Conservation (phyloP, 148 eudicot genomes). For the Limonium bicolor region DNA sequence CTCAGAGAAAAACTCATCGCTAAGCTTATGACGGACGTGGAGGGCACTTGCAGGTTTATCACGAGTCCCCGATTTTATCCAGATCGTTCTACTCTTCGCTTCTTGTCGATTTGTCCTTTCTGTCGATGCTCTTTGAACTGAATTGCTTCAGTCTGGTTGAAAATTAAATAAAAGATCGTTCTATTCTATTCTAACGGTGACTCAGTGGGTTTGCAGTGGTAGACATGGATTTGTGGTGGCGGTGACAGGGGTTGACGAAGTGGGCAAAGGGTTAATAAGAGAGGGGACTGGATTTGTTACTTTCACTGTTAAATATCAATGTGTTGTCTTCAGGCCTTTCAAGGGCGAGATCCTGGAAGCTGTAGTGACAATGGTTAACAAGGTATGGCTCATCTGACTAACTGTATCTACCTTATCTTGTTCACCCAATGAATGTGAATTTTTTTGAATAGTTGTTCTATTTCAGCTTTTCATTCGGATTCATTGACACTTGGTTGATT, state of each 20-base stretch:
- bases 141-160: too few species aligned
- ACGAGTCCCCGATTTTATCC: too few species aligned
- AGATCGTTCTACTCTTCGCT: not conserved
- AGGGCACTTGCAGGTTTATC: constrained; percentile 87
- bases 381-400: too few species aligned
- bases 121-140: too few species aligned
- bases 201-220: constrained; percentile 43
- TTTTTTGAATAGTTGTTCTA: too few species aligned
- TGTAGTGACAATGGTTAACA: constrained; percentile 95
- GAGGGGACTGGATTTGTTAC: constrained; percentile 96
- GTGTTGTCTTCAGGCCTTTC: constrained; percentile 93
- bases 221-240: constrained; percentile 92
- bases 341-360: constrained; percentile 92
- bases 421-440: too few species aligned
- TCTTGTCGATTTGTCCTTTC: not conserved
- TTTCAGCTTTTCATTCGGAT: too few species aligned
- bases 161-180: not conserved
- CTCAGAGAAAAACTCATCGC: constrained; percentile 76
- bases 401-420: too few species aligned
- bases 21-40: constrained; percentile 86
- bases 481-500: not conserved
- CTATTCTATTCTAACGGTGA: too few species aligned
- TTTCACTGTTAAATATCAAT: constrained; percentile 79
- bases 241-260: constrained; percentile 72
- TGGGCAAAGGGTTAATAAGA: constrained; percentile 80